Evolutionary conservation across 371 early-diverging fungal species (phyloP).

Genomic region (Rhizopus arrhizus): DNA sequence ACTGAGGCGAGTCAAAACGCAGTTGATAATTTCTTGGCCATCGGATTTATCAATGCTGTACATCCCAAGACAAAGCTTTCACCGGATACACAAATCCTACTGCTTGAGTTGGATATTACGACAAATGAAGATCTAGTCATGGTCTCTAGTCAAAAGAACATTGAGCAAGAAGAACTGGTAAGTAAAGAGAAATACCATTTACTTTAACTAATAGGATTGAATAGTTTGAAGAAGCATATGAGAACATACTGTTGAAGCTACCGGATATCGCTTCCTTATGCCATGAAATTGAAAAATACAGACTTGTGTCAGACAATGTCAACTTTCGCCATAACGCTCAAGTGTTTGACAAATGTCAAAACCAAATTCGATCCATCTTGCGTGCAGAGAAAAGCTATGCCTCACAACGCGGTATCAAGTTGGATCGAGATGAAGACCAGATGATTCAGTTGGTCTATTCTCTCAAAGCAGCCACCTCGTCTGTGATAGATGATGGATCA

Average conservation of each 20-base stretch:
- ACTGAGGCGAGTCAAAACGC: conserved; percentile 54
- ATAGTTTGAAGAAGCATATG: conserved; percentile 2
- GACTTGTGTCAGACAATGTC: conserved; percentile 36
- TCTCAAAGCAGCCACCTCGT: conserved; percentile 35
- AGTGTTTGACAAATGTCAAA: conserved; percentile 56
- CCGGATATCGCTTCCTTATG: conserved; percentile 47
- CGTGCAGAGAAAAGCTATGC: conserved; percentile 52
- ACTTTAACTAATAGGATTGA: too few relatives aligned
- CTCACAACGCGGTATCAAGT: conserved; percentile 45
- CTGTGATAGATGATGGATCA: conserved; percentile 17
- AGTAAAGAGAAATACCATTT: neutral
- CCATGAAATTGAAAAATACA: conserved; percentile 48
- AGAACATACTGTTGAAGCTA: conserved; percentile 25
- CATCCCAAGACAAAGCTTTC: conserved; percentile 50
- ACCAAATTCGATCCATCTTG: conserved; percentile 52
- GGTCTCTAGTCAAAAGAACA: conserved; percentile 33
- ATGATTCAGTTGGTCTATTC: conserved; percentile 57
- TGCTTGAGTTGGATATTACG: conserved; percentile 48
- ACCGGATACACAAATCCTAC: conserved; percentile 50
- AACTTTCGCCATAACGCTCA: conserved; percentile 41
- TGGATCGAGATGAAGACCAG: conserved; percentile 49
- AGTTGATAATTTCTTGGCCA: conserved; percentile 48
- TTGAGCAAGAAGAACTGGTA: neutral
- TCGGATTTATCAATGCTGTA: conserved; percentile 51
- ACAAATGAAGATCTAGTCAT: conserved; percentile 54